Base-by-base conservation (phyloP, 345 rosid species). In the Salix exigua region DNA sequence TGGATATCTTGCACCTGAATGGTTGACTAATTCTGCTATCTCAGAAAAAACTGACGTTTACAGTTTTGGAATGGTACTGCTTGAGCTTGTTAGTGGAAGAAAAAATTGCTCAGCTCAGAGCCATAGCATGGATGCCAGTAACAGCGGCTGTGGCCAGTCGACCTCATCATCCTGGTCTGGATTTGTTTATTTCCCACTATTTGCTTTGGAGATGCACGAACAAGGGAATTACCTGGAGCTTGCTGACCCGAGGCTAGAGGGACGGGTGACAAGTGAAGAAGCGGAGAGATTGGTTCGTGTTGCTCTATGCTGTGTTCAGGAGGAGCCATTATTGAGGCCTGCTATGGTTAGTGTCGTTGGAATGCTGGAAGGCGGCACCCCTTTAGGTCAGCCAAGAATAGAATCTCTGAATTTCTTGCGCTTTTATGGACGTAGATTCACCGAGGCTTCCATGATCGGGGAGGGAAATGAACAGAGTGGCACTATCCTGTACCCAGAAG, bases 371-470 rank as follows among this genome's bases (percentile, higher is more conserved):
- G 77, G 83, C 42, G 83, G 85, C 61, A 83, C 87, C 72, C 88
- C 91, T 13, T 70, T 87, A 72, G 83, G 87, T 21, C 85, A 83
- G 16, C 97, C 98, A 18, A 86, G 90, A 77, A 74, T 92, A 73
- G 94, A 90, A 42, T 92, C 94, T n/a, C 78, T 94, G 82, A 91
- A 90, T 50, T 94, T 94, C 81, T 83, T 94, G 85, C 88, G 92
- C 63, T 92, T 90, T 74, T 92, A 92, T 61, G 97, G 98, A 26
- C 86, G 89, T 26, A 81, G 95, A 40, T 94, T 92, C 77, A 81
- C 91, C 0, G 98, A 94, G 80, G 88, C 94, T 75, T 94, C 98
- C 23, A 79, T 78, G 67, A 85, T 90, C 51, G 88, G 75, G 75
- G 90, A 76, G 28, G 83, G 76, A 23, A 75, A 78, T 17, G 79